Conservation (phyloP, 176 grass and related monocot genomes). For the Musa beccarii region DNA sequence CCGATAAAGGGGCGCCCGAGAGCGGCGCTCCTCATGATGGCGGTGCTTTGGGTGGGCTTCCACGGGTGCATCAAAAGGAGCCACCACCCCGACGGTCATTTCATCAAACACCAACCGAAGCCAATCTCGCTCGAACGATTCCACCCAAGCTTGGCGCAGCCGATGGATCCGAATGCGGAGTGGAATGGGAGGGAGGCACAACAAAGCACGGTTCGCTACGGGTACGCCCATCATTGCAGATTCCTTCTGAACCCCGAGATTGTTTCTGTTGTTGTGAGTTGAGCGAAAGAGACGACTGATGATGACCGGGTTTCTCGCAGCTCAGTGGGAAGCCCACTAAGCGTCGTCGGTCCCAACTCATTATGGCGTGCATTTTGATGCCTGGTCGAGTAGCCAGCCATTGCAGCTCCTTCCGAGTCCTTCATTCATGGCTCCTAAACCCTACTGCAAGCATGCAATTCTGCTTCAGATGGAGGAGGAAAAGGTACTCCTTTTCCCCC, state of each 20-base stretch:
- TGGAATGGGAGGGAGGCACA: no score
- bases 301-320: neutral
- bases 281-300: neutral
- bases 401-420: no score
- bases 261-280: neutral
- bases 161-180: no score
- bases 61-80: neutral
- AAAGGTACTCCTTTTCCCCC: no score
- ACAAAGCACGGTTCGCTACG: neutral
- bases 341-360: neutral
- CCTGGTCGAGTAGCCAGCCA: no score
- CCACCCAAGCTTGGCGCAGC: no score
- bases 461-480: no score
- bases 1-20: neutral
- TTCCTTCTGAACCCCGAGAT: neutral
- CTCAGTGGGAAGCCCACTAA: neutral
- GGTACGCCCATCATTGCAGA: neutral
- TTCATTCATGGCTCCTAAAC: no score
- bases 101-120: no score
- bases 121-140: neutral
- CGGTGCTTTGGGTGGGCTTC: neutral
- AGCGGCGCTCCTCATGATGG: slow-evolving; percentile 1
- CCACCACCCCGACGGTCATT: neutral
- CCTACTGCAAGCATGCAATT: no score
- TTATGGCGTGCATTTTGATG: neutral